Conservation (phyloP, 257 asterid species). For the Solanum megistacrolobum region DNA sequence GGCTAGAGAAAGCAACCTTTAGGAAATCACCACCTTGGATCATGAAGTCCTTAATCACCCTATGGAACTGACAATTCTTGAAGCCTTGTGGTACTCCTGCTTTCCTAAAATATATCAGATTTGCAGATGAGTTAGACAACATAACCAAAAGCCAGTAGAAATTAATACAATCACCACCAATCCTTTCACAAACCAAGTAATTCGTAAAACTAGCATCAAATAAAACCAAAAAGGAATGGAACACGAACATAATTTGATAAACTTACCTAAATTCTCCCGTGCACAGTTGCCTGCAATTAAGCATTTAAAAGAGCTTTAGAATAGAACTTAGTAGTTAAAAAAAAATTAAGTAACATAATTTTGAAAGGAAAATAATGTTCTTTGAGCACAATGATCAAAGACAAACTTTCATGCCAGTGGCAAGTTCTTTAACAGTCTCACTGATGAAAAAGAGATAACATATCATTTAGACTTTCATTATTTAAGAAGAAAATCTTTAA, state of each 20-base stretch:
- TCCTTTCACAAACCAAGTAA: neutral
- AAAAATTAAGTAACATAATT: neutral
- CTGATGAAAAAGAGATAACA: neutral
- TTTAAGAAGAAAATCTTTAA: neutral
- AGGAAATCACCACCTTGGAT: conserved; percentile 93
- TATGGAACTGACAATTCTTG: conserved; percentile 84
- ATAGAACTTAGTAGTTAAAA: neutral
- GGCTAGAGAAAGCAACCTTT: conserved; percentile 41
- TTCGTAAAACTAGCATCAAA: neutral
- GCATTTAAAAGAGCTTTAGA: neutral
- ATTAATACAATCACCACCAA: neutral
- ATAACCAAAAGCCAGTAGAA: neutral
- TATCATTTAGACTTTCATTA: neutral
- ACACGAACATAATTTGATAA: neutral
- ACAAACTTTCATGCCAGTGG: neutral
- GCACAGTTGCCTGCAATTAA: conserved; percentile 69
- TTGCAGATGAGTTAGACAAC: conserved; percentile 5
- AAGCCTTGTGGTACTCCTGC: conserved; percentile 82
- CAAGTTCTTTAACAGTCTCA: neutral
- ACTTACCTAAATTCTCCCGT: conserved; percentile 82
- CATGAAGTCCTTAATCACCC: conserved; percentile 97
- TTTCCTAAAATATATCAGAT: conserved; percentile 43
- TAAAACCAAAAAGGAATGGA: neutral
- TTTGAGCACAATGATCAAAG: neutral
- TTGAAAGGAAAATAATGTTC: neutral